Evolutionary conservation across 495 filamentous ascomycete genomes (phyloP), one percentile per base, ranked within the genome.

Genomic region (Pyronema domesticum): DNA sequence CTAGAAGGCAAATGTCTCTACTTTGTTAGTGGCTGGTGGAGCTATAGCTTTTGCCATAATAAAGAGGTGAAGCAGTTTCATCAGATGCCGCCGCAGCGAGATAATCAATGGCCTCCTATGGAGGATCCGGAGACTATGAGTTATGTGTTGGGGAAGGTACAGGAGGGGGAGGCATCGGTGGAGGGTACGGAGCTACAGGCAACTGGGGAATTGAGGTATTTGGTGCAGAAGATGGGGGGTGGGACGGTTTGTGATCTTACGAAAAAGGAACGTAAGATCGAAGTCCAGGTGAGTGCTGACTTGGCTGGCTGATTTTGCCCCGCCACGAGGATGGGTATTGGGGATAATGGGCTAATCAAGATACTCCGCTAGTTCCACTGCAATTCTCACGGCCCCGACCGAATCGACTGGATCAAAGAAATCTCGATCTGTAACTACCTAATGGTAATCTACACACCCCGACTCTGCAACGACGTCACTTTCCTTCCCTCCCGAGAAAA

Each of bases 391-490:
- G 78, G 75, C 6, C 71, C 75, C 15, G 89, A 95, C 67, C 80
- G 82, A 7, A 95, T 96, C 58, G 83, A 81, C 45, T 88, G 84
- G 77, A 93, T 98, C 70, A 98, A 98, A 64, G 91, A 98, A 65
- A 75, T 94, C 4, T 82, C 81, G 7, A 95, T 87, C 7, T 98
- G 91, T 69, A 81, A 85, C 18, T 98, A 98, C 59, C 70, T 95
- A 42, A 94, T 98, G 86, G 78, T 94, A 0, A 79, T 98, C 50
- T 83, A 95, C 65, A 98, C 91, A 0, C 86, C 91, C 3, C 79
- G 89, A 1, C 78, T 98, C 44, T 98, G 91, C 68, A 81, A 84
- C 64, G 91, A 98, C 58, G 80, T 88, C 18, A 89, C 89, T 6
- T 98, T 98, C 68, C 73, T 85, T 39, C 88, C 89, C 7, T 86